Percentiles rank a stretch among this genome's conserved stretches.
phyloP scores from a whole-genome alignment of 495 filamentous ascomycete genomes.

The Pyrenula aspistea region DNA sequence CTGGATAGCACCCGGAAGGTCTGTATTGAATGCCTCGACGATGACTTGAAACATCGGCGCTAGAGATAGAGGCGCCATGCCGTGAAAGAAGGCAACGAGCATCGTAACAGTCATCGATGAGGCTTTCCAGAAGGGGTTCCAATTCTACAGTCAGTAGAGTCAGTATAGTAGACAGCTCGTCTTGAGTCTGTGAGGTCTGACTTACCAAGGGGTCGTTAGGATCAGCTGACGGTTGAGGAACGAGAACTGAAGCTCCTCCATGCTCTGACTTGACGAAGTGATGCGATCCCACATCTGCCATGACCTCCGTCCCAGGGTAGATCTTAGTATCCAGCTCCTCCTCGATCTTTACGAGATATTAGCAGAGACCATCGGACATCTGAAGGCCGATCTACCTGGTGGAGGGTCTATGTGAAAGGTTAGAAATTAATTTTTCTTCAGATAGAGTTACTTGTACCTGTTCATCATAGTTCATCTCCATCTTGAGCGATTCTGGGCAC shows the following conservation, averaged over 20 bases:
- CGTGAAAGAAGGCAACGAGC: conserved; percentile 42
- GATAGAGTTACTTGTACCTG: conserved; percentile 8
- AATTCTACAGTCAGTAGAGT: conserved; percentile 18
- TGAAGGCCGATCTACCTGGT: conserved; percentile 10
- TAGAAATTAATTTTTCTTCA: neutral
- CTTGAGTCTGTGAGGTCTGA: neutral
- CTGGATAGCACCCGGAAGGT: conserved; percentile 31
- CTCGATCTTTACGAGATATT: conserved; percentile 22
- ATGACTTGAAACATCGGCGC: conserved; percentile 46
- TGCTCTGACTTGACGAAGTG: conserved; percentile 44
- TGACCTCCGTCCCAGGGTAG: conserved; percentile 51
- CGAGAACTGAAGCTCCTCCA: conserved; percentile 30
- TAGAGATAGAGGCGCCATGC: conserved; percentile 44
- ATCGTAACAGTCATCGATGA: conserved; percentile 32
- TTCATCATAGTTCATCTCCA: conserved; percentile 32
- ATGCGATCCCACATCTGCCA: conserved; percentile 45
- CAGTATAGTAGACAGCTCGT: neutral
- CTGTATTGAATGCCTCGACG: conserved; percentile 43
- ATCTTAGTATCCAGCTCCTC: conserved; percentile 41
- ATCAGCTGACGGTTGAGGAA: conserved; percentile 38
- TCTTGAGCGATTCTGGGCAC: conserved; percentile 7
- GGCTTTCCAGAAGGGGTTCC: conserved; percentile 28
- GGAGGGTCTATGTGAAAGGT: conserved; percentile 13
- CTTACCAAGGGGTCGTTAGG: conserved; percentile 32
- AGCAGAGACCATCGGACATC: neutral